phyloP scores from a whole-genome alignment of 140 eudicot species.

The Stevia rebaudiana region DNA sequence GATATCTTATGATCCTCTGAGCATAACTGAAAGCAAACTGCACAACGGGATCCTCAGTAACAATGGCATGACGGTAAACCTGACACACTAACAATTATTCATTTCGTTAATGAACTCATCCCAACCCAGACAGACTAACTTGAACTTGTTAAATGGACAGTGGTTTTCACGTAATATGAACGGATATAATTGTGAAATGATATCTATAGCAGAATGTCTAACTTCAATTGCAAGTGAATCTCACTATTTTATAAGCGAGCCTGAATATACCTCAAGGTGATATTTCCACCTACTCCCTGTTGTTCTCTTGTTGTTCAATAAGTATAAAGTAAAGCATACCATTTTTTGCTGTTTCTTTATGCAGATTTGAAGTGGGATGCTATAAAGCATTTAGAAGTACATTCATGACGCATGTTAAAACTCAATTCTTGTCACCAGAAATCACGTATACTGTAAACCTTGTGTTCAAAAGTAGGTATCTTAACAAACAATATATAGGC shows the following conservation, averaged over 20 bases:
- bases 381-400: background rate
- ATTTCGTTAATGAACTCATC: no score
- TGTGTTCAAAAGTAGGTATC: constrained; percentile 8
- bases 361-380: constrained; percentile 13
- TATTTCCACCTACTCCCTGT: background rate
- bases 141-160: background rate
- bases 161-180: background rate
- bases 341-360: background rate
- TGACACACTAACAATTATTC: background rate
- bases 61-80: constrained; percentile 6
- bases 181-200: constrained; percentile 11
- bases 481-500: background rate
- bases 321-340: background rate
- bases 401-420: background rate
- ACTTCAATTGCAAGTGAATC: background rate
- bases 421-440: constrained; percentile 11
- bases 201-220: constrained; percentile 7
- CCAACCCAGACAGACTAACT: no score
- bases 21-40: constrained; percentile 4
- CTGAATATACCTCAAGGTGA: background rate
- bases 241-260: background rate
- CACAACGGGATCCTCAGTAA: constrained; percentile 3
- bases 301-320: background rate
- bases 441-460: constrained; percentile 23
- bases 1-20: background rate